Conservation (phyloP, 2,329 filamentous ascomycete genomes). For the Pleurostoma richardsiae region DNA sequence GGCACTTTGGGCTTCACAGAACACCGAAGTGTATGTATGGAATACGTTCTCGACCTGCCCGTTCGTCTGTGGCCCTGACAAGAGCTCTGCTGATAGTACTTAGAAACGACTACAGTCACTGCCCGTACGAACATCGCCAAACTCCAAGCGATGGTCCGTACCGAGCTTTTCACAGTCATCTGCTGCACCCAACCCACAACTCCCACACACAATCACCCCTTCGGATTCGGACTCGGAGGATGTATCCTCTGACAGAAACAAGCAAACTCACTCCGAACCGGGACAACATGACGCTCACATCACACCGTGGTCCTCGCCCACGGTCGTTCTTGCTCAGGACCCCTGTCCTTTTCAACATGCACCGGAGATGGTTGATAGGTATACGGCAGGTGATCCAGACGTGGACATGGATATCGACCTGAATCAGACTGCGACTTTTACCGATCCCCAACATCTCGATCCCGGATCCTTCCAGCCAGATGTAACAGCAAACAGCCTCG, state of each 20-base stretch:
- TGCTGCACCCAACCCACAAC: slow-evolving; percentile 17
- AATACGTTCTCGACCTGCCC: not conserved
- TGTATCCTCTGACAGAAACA: slow-evolving; percentile 1
- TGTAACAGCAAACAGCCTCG: slow-evolving; percentile 21
- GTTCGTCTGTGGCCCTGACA: slow-evolving; percentile 5
- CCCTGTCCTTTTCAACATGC: slow-evolving; percentile 7
- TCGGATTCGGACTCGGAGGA: slow-evolving; percentile 24
- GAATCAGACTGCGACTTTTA: slow-evolving; percentile 6
- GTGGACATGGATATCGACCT: slow-evolving; percentile 38
- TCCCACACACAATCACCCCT: slow-evolving; percentile 29
- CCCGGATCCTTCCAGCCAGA: slow-evolving; percentile 25
- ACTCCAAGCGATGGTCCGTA: slow-evolving; percentile 26
- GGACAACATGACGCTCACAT: slow-evolving; percentile 21
- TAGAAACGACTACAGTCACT: slow-evolving; percentile 53
- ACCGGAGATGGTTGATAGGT: slow-evolving; percentile 23
- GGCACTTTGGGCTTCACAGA: slow-evolving; percentile 38
- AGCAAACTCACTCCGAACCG: slow-evolving; percentile 1
- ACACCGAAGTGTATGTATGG: slow-evolving; percentile 40
- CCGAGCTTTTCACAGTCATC: slow-evolving; percentile 15
- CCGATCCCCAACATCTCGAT: slow-evolving; percentile 14
- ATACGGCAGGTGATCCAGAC: slow-evolving; percentile 34
- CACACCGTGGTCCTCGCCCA: slow-evolving; percentile 23
- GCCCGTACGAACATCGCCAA: slow-evolving; percentile 41
- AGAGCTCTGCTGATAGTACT: not conserved
- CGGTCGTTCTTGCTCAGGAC: slow-evolving; percentile 11